These are phyloP conservation scores for Aspergillus pseudonomiae DNA, from an alignment of 2,329 filamentous ascomycete species.

Conservation along the genomic window DNA sequence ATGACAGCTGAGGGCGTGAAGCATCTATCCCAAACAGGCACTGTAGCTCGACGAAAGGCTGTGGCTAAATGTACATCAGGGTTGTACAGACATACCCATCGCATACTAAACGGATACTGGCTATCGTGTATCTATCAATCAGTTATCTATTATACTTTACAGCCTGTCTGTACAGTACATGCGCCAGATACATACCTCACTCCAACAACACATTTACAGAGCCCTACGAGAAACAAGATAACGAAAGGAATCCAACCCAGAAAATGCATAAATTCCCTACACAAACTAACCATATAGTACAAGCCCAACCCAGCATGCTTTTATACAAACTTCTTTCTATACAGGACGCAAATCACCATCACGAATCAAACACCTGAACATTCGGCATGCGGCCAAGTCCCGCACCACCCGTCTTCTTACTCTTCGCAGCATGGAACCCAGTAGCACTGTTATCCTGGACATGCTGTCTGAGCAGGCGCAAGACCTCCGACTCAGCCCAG, in stretches of 20 bases:
- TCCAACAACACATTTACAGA: not conserved
- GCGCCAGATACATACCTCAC: not conserved
- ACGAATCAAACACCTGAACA: constrained; percentile 44
- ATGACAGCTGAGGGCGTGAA: too few species aligned
- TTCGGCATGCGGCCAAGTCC: constrained; percentile 54
- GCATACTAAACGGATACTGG: too few species aligned
- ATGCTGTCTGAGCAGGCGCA: constrained; percentile 76
- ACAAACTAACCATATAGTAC: not conserved
- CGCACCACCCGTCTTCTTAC: constrained; percentile 39
- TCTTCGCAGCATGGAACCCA: constrained; percentile 43
- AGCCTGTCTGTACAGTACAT: not conserved
- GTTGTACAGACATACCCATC: too few species aligned
- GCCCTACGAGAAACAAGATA: not conserved
- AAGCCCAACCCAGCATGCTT: not conserved
- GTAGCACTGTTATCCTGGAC: constrained; percentile 70
- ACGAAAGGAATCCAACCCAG: not conserved
- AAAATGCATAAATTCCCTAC: not conserved
- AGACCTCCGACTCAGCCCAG: constrained; percentile 82
- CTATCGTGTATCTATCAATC: not conserved
- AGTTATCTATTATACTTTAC: not conserved
- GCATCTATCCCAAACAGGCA: too few species aligned
- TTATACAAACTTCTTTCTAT: not conserved
- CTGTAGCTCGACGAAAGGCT: too few species aligned
- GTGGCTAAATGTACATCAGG: too few species aligned
- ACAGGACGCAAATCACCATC: not conserved